Evolutionary conservation across 2,329 filamentous ascomycete genomes (phyloP).

Genomic region (Aureobasidium lini): DNA sequence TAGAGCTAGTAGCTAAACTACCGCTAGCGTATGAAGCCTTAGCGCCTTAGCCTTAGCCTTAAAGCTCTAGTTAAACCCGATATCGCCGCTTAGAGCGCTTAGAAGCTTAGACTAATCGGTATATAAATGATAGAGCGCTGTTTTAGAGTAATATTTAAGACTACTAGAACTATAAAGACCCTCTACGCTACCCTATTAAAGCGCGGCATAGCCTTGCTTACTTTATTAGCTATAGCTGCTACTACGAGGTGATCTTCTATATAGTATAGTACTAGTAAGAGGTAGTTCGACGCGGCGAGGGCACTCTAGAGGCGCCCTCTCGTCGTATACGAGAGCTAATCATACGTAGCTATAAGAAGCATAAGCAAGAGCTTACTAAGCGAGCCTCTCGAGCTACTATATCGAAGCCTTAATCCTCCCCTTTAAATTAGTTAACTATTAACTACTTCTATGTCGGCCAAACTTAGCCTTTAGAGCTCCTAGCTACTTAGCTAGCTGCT

Average conservation of each 20-base stretch:
- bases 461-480: background rate
- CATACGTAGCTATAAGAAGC: background rate
- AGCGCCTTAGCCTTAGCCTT: background rate
- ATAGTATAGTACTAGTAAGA: background rate
- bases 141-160: background rate
- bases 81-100: background rate
- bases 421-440: background rate
- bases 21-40: background rate
- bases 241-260: background rate
- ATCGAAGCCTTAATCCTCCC: background rate
- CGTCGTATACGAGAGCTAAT: background rate
- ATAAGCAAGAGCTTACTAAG: background rate
- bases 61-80: background rate
- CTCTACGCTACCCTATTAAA: background rate
- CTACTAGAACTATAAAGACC: background rate
- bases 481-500: too few relatives aligned
- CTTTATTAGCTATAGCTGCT: background rate
- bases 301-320: background rate
- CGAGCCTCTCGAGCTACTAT: background rate
- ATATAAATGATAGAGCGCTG: background rate
- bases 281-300: background rate
- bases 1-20: background rate
- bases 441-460: background rate
- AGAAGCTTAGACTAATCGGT: background rate
- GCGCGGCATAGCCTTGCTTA: background rate